Evolutionary conservation across 768 basidiomycete species (phyloP).

Genomic region (Tubosaeta brunneosetosa): DNA sequence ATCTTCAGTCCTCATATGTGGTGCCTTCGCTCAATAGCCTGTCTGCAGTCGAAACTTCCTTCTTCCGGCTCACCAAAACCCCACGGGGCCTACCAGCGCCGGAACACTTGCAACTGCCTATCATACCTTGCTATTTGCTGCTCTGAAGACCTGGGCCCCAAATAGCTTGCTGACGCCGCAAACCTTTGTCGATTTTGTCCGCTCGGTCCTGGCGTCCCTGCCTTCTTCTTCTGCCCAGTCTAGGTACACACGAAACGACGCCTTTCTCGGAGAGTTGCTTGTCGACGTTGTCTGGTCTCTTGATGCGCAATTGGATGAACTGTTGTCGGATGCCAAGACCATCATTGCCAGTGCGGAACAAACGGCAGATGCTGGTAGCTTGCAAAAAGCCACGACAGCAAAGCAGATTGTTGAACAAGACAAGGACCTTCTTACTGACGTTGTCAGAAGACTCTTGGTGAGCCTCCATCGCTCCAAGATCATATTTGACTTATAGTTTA

Average conservation of each 20-base stretch:
- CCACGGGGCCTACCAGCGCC: slow-evolving; percentile 45
- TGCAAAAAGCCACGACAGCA: slow-evolving; percentile 35
- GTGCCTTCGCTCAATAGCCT: slow-evolving; percentile 13
- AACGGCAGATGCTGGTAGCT: slow-evolving; percentile 18
- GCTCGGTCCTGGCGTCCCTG: slow-evolving; percentile 52
- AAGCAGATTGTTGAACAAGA: slow-evolving; percentile 58
- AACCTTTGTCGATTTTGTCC: slow-evolving; percentile 59
- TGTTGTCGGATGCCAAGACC: slow-evolving; percentile 50
- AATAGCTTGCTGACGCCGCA: slow-evolving; percentile 43
- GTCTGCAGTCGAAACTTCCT: slow-evolving; percentile 55
- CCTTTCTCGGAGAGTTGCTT: slow-evolving; percentile 60
- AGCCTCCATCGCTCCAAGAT: slow-evolving; percentile 1
- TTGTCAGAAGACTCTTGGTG: slow-evolving; percentile 63
- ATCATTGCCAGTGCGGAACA: slow-evolving; percentile 33
- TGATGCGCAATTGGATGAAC: slow-evolving; percentile 73
- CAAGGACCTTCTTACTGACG: slow-evolving; percentile 51
- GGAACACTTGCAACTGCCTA: slow-evolving; percentile 64
- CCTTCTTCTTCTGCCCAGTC: slow-evolving; percentile 57
- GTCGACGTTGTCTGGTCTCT: slow-evolving; percentile 81
- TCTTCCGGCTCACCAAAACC: slow-evolving; percentile 55
- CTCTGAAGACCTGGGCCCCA: slow-evolving; percentile 53
- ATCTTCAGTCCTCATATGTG: slow-evolving; percentile 20
- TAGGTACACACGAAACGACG: slow-evolving; percentile 36
- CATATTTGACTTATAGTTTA: neutral
- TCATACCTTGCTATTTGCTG: slow-evolving; percentile 60